These are phyloP conservation scores for Septoria petroselini DNA, from an alignment of 2,329 filamentous ascomycete genomes.

Conservation along the genomic window DNA sequence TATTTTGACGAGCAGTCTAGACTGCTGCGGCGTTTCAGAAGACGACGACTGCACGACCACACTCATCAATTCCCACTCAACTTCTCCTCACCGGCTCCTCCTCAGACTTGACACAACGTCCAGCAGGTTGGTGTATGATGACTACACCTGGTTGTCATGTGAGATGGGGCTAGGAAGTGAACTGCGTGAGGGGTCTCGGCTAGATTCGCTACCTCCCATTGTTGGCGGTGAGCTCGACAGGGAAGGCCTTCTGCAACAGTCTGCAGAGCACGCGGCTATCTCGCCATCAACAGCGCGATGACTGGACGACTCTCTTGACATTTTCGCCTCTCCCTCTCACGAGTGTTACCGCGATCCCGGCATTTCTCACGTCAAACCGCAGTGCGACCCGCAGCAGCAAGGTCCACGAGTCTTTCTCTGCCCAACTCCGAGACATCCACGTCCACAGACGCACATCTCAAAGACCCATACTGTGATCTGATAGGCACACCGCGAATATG, in stretches of 20 bases:
- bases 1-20: background rate
- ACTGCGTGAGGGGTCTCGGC: background rate
- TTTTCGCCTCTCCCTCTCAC: background rate
- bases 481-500: conserved; percentile 22
- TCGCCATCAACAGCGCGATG: no score
- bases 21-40: conserved; percentile 5
- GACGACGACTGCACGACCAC: conserved; percentile 6
- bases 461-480: no score
- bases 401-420: no score
- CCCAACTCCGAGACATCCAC: no score
- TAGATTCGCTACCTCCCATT: background rate
- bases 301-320: no score
- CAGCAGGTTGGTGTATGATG: background rate
- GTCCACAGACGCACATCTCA: no score
- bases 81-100: background rate
- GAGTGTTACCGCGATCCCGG: background rate
- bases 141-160: background rate
- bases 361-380: background rate
- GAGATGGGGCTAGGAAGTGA: background rate
- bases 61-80: background rate
- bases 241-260: background rate
- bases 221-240: conserved; percentile 1
- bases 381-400: no score
- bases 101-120: background rate
- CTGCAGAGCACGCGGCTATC: background rate